Base-by-base conservation (phyloP, 2,329 filamentous ascomycete genomes). In the Echinosphaeria canescens region DNA sequence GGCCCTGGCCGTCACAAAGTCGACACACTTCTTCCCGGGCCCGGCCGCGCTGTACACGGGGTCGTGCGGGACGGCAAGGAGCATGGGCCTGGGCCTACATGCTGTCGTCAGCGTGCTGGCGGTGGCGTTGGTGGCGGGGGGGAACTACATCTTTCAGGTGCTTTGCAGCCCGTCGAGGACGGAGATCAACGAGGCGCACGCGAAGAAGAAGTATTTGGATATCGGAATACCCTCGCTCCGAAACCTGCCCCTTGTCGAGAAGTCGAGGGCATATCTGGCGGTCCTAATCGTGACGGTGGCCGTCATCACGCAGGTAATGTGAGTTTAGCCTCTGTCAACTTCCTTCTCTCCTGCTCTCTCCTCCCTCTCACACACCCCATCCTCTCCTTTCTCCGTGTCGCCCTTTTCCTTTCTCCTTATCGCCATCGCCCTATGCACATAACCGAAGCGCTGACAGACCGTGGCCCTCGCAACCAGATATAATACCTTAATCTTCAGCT, bases 141-240 rank as follows among this genome's bases (percentile, higher is more conserved):
- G 52, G 9, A 62, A 62, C 42, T 65, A 64, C 36, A 46, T 50
- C 22, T 58, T 61, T 30, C 61, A 66, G 38, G 47, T 62, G n/a
- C 50, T 65, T 10, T 51, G 47, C 35, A 63, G 59, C 33, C 62
- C 61, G 5, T 63, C 58, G 6, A 49, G 60, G 22, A 39, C 39
- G 9, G 60, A 65, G 34, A 38, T 66, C 7, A 44, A 50, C 15
- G 38, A 34, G 10, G 59, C 59, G 5, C 62, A 66, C 33, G 43
- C 41, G 9, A 43, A 40, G 18, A 48, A 44, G 34, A 43, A 38
- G 24, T 64, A 59, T 60, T 40, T 66, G 27, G 58, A 66, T 31
- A 56, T 66, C 15, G 61, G 61, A 5, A 47, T 64, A 12, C 55
- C 59, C 5, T 62, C 60, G 9, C 27, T 62, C 15, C 50, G 59